A percentile compares a stretch with the other conserved stretches of the same genome.
These are phyloP conservation scores for Chlamydomonas sp. DNA, from an alignment of 139 green algal species.

Conservation along the genomic window DNA sequence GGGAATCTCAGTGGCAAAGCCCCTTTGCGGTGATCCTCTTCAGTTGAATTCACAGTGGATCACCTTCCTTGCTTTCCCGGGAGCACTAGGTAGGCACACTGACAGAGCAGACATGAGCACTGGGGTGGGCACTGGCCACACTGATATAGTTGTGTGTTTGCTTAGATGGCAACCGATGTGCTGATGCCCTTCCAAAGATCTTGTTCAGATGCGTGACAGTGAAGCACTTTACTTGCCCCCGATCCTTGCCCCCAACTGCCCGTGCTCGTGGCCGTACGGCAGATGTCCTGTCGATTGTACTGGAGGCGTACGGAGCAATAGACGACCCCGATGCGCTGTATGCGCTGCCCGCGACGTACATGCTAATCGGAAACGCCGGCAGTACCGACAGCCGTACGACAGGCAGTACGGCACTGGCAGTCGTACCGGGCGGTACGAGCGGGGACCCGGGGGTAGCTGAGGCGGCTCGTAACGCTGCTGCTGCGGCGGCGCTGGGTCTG, in stretches of 20 bases:
- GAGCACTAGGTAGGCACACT: too few relatives aligned
- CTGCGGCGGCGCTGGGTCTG: not conserved
- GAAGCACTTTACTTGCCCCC: not conserved
- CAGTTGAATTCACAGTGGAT: too few relatives aligned
- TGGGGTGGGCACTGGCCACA: too few relatives aligned
- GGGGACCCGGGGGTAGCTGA: not conserved
- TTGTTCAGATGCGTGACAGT: too few relatives aligned
- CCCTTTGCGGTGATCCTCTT: too few relatives aligned
- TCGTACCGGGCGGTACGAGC: not conserved
- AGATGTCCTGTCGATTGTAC: constrained; percentile 68
- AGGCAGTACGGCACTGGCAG: not conserved
- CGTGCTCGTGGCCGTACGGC: not conserved
- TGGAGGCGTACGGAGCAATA: constrained; percentile 77
- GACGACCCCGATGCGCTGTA: constrained; percentile 87
- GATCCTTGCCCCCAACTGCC: not conserved
- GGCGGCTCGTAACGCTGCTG: not conserved
- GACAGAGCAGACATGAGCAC: too few relatives aligned
- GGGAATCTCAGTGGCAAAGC: too few relatives aligned
- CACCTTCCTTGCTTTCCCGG: too few relatives aligned
- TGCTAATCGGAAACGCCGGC: constrained; percentile 15
- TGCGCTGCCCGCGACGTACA: constrained; percentile 57
- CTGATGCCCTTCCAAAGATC: too few relatives aligned
- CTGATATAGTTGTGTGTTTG: too few relatives aligned
- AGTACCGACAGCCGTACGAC: not conserved
- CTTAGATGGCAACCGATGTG: too few relatives aligned